Evolutionary conservation across 768 basidiomycete genomes (phyloP).

Genomic region (Leccinum arenicola): DNA sequence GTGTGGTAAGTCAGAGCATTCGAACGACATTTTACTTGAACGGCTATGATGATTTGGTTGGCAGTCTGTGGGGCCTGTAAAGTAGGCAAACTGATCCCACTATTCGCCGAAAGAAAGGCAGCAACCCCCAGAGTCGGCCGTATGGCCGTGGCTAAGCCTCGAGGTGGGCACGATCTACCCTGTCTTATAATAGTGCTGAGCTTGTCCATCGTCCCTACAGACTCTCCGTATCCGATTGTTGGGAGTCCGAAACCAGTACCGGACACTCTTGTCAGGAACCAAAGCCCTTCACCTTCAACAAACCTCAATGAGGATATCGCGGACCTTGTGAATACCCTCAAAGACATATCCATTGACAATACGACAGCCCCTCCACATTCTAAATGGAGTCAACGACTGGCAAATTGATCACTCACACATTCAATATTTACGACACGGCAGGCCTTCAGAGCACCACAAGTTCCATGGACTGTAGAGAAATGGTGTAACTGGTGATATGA

Average conservation of each 20-base stretch:
- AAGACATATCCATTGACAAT: conserved; percentile 11
- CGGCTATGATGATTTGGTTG: not conserved
- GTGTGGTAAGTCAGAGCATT: conserved; percentile 45
- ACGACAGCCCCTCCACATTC: not conserved
- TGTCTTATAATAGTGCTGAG: not conserved
- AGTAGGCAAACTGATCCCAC: conserved; percentile 54
- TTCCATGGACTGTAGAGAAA: not conserved
- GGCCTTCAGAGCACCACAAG: not conserved
- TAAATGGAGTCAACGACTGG: not conserved
- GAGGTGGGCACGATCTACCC: conserved; percentile 35
- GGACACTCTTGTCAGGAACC: not conserved
- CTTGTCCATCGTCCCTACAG: conserved; percentile 7
- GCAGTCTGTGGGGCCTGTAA: conserved; percentile 69
- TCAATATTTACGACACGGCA: not conserved
- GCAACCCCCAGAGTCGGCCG: conserved; percentile 39
- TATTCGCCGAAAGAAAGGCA: conserved; percentile 44
- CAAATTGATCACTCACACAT: not conserved
- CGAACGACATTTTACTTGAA: not conserved
- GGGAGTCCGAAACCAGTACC: not conserved
- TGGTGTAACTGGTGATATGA: not conserved
- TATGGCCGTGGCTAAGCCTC: conserved; percentile 42
- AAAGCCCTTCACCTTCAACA: not conserved
- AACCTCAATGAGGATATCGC: conserved; percentile 5
- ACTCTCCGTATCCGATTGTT: conserved; percentile 11
- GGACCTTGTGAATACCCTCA: conserved; percentile 11